Evolutionary conservation across 2,329 filamentous ascomycete species (phyloP).

Genomic region (Xylariomycetidae sp.): DNA sequence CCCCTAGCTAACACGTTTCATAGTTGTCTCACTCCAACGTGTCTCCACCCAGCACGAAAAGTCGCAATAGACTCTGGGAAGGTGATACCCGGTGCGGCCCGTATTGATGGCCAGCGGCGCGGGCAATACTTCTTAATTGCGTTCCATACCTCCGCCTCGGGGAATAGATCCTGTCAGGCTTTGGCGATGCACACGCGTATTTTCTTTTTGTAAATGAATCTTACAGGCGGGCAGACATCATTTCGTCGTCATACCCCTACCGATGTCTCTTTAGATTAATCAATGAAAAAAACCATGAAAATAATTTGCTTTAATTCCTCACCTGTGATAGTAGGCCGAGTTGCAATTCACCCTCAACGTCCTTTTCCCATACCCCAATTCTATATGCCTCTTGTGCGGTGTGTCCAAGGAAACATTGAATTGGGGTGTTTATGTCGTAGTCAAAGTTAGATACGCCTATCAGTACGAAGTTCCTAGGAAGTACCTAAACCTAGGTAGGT

Average conservation of each 20-base stretch:
- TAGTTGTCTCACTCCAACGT: constrained; percentile 83
- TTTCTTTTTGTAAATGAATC: constrained; percentile 31
- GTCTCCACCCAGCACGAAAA: constrained; percentile 91
- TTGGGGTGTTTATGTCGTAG: too few relatives aligned
- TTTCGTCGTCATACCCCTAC: too few relatives aligned
- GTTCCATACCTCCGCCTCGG: constrained; percentile 24
- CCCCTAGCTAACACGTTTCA: constrained; percentile 41
- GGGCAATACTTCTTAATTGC: constrained; percentile 16
- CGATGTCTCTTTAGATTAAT: constrained; percentile 27
- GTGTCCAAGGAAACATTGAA: too few relatives aligned
- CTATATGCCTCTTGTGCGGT: too few relatives aligned
- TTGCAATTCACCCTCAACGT: too few relatives aligned
- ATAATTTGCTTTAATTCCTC: constrained; percentile 4
- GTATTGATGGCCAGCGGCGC: too few relatives aligned
- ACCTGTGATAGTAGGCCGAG: constrained; percentile 8
- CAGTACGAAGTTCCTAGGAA: too few relatives aligned
- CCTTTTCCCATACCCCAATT: too few relatives aligned
- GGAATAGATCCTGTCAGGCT: constrained; percentile 22
- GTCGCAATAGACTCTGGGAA: constrained; percentile 52
- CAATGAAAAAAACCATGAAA: constrained; percentile 26
- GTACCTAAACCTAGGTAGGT: too few relatives aligned
- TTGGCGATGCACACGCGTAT: constrained; percentile 24
- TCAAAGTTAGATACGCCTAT: too few relatives aligned
- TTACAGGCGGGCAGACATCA: constrained; percentile 27
- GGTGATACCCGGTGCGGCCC: constrained; percentile 14